Conservation (phyloP, 1,284 basidiomycete species). For the Mycosarcoma mackinlayi region DNA sequence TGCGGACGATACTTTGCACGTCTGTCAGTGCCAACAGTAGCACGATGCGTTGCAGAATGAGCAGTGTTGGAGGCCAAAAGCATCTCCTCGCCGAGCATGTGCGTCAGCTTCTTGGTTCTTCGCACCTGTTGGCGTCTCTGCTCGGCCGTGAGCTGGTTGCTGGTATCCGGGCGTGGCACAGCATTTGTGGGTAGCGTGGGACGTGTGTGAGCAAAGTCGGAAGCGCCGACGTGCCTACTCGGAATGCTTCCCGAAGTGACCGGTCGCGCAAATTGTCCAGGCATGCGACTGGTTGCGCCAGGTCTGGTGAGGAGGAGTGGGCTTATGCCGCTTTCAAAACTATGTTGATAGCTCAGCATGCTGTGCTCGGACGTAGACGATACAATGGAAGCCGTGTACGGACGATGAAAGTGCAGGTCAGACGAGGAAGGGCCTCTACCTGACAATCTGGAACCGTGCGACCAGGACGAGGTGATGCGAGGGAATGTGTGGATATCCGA, state of each 20-base stretch:
- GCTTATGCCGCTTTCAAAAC: conserved; percentile 39
- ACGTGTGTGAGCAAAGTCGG: conserved; percentile 4
- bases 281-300: conserved; percentile 1
- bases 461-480: conserved; percentile 10
- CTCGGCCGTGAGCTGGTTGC: conserved; percentile 39
- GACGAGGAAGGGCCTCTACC: conserved; percentile 11
- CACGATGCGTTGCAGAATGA: not conserved
- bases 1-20: conserved; percentile 13
- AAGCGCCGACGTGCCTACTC: not conserved
- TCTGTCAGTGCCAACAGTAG: not conserved
- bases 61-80: conserved; percentile 20
- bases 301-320: conserved; percentile 26
- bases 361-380: conserved; percentile 35
- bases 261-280: conserved; percentile 12
- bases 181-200: not conserved
- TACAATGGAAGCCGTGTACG: conserved; percentile 39
- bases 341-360: conserved; percentile 38
- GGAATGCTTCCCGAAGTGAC: conserved; percentile 21
- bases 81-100: conserved; percentile 56
- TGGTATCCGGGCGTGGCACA: conserved; percentile 24
- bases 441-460: conserved; percentile 6
- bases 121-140: conserved; percentile 49
- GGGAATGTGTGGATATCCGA: conserved; percentile 11
- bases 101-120: conserved; percentile 52
- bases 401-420: conserved; percentile 21